These are phyloP conservation scores for Yamadazyma insecticola DNA, from an alignment of 805 yeast genomes.

Conservation along the genomic window DNA sequence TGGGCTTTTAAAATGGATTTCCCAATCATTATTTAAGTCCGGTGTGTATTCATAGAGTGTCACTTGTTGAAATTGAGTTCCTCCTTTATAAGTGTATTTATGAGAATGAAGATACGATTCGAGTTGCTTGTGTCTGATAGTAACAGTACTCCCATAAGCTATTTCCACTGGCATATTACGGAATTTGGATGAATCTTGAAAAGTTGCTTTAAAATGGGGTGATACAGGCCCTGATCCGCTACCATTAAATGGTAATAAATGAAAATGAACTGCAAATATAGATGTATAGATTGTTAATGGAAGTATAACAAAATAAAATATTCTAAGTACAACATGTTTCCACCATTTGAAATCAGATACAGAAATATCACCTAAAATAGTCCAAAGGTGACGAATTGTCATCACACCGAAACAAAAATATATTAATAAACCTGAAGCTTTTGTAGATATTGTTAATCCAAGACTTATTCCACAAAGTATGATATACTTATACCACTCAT, in stretches of 20 bases:
- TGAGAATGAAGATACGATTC: constrained; percentile 86
- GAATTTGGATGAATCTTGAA: constrained; percentile 37
- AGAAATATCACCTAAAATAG: constrained; percentile 60
- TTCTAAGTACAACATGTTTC: constrained; percentile 37
- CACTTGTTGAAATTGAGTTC: constrained; percentile 74
- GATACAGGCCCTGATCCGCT: constrained; percentile 60
- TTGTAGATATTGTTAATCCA: constrained; percentile 59
- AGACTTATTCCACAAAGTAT: constrained; percentile 43
- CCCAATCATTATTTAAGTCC: constrained; percentile 69
- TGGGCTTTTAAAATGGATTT: constrained; percentile 24
- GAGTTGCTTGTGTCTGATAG: constrained; percentile 62
- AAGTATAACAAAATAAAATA: constrained; percentile 40
- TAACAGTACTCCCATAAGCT: constrained; percentile 65
- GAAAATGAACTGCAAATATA: constrained; percentile 55
- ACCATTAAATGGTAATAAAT: constrained; percentile 43
- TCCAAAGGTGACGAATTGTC: constrained; percentile 57
- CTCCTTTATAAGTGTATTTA: constrained; percentile 54
- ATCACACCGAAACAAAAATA: constrained; percentile 57
- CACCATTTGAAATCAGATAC: constrained; percentile 34
- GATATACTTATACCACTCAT: constrained; percentile 51
- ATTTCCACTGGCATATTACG: constrained; percentile 55
- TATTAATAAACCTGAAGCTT: constrained; percentile 69
- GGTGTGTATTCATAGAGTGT: constrained; percentile 60
- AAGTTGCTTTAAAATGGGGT: constrained; percentile 61
- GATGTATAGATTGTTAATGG: constrained; percentile 58